Evolutionary conservation across 164 flowering plant species (phyloP).

Genomic region (Hamamelis virginiana): DNA sequence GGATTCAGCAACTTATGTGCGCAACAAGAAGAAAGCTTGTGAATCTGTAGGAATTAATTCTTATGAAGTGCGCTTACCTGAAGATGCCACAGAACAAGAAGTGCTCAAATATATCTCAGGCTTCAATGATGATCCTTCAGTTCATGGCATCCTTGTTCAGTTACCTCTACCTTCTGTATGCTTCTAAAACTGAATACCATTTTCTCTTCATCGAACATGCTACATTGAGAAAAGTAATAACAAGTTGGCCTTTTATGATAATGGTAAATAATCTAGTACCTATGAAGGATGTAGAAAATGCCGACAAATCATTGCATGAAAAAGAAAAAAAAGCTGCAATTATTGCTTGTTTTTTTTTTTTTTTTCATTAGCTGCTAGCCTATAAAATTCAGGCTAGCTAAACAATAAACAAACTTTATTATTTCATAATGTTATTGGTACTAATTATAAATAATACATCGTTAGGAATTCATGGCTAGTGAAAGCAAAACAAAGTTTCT

Average conservation of each 20-base stretch:
- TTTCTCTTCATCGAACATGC: background rate
- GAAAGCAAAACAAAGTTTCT: too few species aligned
- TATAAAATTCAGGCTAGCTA: too few species aligned
- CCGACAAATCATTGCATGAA: background rate
- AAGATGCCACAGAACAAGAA: constrained; percentile 65
- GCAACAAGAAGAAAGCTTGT: constrained; percentile 88
- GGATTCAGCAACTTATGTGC: constrained; percentile 92
- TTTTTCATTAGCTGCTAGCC: too few species aligned
- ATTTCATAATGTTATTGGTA: too few species aligned
- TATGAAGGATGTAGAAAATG: background rate
- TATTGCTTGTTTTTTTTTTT: too few species aligned
- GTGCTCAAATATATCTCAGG: constrained; percentile 54
- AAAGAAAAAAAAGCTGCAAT: background rate
- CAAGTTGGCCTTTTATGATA: background rate
- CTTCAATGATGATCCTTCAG: constrained; percentile 73
- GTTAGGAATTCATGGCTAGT: too few species aligned
- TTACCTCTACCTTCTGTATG: constrained; percentile 88
- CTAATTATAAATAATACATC: too few species aligned
- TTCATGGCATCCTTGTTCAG: constrained; percentile 97
- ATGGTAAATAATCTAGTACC: background rate
- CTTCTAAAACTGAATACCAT: constrained; percentile 8
- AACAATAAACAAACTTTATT: too few species aligned
- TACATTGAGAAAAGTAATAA: background rate
- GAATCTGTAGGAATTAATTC: constrained; percentile 85
- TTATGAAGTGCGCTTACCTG: constrained; percentile 68